Evolutionary conservation across 257 asterid species (phyloP).

Genomic region (Petunia secreta): DNA sequence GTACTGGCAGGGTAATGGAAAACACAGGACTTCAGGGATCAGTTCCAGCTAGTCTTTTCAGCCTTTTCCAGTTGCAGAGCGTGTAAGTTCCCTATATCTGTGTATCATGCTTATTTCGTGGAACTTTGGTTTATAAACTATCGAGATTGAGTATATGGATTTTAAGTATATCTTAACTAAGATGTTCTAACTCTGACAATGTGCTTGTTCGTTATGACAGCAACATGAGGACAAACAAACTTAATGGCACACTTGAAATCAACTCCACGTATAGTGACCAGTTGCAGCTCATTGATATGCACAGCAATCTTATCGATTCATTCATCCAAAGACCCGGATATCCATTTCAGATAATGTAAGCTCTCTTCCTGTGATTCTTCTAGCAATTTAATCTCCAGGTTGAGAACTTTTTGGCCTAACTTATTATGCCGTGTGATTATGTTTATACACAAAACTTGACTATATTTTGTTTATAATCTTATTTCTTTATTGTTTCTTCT

Average conservation of each 20-base stretch:
- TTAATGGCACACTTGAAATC: conserved; percentile 31
- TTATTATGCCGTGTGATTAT: background rate
- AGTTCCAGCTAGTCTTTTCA: conserved; percentile 58
- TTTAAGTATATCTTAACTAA: background rate
- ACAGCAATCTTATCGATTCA: conserved; percentile 49
- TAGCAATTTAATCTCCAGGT: background rate
- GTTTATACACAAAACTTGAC: background rate
- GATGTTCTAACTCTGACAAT: background rate
- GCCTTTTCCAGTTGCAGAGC: conserved; percentile 67
- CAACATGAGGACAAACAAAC: conserved; percentile 45
- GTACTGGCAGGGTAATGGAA: conserved; percentile 70
- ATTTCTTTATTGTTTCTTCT: conserved; percentile 14
- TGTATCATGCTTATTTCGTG: conserved; percentile 13
- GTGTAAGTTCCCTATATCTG: conserved; percentile 51
- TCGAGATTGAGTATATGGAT: background rate
- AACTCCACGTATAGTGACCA: conserved; percentile 30
- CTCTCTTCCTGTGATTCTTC: conserved; percentile 9
- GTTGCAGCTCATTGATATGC: conserved; percentile 34
- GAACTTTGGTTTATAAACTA: background rate
- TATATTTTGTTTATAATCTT: background rate
- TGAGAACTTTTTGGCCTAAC: background rate
- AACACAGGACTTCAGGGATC: conserved; percentile 54
- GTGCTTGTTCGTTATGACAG: conserved; percentile 42
- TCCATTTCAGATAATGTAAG: conserved; percentile 53
- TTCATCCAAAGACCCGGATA: conserved; percentile 42